Base-by-base conservation (phyloP, 805 yeast genomes). In the Millerago galiae region DNA sequence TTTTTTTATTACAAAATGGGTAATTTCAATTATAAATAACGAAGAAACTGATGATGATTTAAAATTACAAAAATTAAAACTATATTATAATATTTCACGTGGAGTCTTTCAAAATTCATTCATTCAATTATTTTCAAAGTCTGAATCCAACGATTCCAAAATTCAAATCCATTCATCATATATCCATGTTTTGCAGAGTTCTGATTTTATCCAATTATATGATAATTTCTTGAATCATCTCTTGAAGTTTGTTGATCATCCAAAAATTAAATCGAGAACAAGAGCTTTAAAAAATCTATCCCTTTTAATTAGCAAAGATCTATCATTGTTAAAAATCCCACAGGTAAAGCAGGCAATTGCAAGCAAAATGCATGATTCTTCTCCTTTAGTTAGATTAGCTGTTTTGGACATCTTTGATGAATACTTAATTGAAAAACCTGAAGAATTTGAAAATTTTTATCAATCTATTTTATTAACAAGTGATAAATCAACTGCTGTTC, bases 351-450 rank as follows among this genome's bases (percentile, higher is more conserved):
- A 61, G 2, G 68, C 83, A 0, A 65, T 88, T 3, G 63, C 76
- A 1, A 64, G 59, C 9, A 63, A 78, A 36, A 61, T 88, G 31
- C 60, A 55, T 5, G 91, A 83, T 47, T 54, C 72, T 0, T 83
- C 88, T 2, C 78, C 95, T 0, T 71, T 81, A 32, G 91, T 87
- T 0, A 71, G 88, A 44, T 89, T 83, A 52, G 86, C 95, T 0
- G 81, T 81, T 2, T 63, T 88, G 25, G 93, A 85, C 34, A 66
- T 88, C 32, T 60, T 88, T 21, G 70, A 72, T 10, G 69, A 66
- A 40, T 75, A 71, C 42, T 54, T 80, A 32, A 52, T 62, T 3
- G 50, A 65, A 2, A 68, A 68, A 38, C 75, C 77, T 0, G 70
- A 66, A 3, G 55, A 71, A 26, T 65, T 74, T 16, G 67, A 68